Evolutionary conservation across 2,329 filamentous ascomycete genomes (phyloP).

Genomic region (Alternaria ventricosa): DNA sequence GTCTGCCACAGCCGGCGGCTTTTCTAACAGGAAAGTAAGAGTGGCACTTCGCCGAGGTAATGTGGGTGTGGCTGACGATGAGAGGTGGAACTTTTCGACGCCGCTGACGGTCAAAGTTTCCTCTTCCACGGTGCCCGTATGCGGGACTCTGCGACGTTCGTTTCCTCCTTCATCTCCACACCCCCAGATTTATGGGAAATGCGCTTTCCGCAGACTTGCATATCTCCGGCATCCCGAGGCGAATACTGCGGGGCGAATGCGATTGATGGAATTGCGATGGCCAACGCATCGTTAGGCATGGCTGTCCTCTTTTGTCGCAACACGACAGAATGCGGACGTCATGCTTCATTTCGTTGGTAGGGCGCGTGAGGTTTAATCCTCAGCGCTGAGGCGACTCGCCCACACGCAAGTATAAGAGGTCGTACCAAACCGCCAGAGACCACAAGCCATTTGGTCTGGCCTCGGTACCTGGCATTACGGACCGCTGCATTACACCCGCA

Average conservation of each 20-base stretch:
- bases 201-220: neutral
- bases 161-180: slow-evolving; percentile 10
- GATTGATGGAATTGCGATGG: slow-evolving; percentile 7
- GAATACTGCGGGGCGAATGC: neutral
- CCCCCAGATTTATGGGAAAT: neutral
- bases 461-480: slow-evolving; percentile 21
- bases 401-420: slow-evolving; percentile 1
- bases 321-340: neutral
- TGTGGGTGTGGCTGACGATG: slow-evolving; percentile 13
- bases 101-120: slow-evolving; percentile 13
- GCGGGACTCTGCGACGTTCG: slow-evolving; percentile 7
- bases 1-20: slow-evolving; percentile 7
- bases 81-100: slow-evolving; percentile 29
- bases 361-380: neutral
- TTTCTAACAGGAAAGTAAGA: slow-evolving; percentile 1
- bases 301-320: slow-evolving; percentile 2
- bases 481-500: slow-evolving; percentile 20
- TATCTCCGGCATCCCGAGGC: neutral
- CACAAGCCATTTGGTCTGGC: slow-evolving; percentile 16
- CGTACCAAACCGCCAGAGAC: slow-evolving; percentile 6
- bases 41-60: slow-evolving; percentile 9
- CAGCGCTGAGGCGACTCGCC: neutral
- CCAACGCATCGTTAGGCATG: neutral
- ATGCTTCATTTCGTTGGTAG: neutral
- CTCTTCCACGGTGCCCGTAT: slow-evolving; percentile 4